phyloP scores from a whole-genome alignment of 345 rosid genomes.

The Populus nigra region DNA sequence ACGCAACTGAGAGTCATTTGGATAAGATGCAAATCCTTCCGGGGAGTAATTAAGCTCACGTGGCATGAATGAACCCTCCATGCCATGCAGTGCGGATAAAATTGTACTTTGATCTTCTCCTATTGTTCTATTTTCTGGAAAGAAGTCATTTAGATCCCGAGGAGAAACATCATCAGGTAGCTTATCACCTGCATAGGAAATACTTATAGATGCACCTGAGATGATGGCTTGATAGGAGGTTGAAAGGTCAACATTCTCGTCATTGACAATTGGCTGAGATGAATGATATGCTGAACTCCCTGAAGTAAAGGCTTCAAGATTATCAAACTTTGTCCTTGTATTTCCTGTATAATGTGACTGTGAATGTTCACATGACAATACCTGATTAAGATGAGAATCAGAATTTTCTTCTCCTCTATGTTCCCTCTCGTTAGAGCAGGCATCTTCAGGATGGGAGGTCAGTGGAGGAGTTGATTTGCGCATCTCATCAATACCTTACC shows the following conservation, averaged over 20 bases:
- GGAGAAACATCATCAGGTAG: conserved; percentile 37
- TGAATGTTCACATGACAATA: conserved; percentile 13
- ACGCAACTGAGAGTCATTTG: conserved; percentile 9
- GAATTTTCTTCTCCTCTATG: conserved; percentile 1
- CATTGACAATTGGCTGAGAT: conserved; percentile 19
- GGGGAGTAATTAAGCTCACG: conserved; percentile 17
- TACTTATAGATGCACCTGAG: conserved; percentile 27
- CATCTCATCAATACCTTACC: conserved; percentile 13
- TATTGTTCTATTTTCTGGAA: conserved; percentile 29
- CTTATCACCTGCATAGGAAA: conserved; percentile 34
- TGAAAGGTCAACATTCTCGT: conserved; percentile 17
- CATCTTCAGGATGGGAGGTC: conserved; percentile 11
- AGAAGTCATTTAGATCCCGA: conserved; percentile 31
- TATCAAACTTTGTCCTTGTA: conserved; percentile 18
- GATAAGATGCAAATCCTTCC: conserved; percentile 17
- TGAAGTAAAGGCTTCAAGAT: conserved; percentile 7
- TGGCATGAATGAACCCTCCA: conserved; percentile 26
- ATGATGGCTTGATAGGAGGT: conserved; percentile 19
- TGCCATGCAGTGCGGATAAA: conserved; percentile 46
- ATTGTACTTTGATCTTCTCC: conserved; percentile 51
- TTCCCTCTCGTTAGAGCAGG: conserved; percentile 14
- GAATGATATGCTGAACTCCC: background rate
- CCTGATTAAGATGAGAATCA: conserved; percentile 15
- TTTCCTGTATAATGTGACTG: conserved; percentile 22
- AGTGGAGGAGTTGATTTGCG: conserved; percentile 10